A percentile compares a stretch with the other conserved stretches of the same genome.
phyloP scores from a whole-genome alignment of 2,329 filamentous ascomycete species.

The Fusarium palustre region DNA sequence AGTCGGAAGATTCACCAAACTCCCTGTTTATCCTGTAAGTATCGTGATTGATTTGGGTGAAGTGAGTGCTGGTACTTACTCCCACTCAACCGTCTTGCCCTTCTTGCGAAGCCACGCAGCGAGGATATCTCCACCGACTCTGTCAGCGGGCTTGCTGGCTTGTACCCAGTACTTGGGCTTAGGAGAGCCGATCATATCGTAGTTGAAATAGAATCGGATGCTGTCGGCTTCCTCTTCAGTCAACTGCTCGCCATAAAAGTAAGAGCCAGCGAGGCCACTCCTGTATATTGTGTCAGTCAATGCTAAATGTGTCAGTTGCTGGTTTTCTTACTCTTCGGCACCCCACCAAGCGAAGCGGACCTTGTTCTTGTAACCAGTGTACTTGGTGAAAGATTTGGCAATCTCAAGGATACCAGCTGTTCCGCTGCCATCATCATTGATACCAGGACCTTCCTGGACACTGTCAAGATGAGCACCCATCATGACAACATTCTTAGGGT shows the following conservation, averaged over 20 bases:
- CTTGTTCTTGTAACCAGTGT: constrained; percentile 57
- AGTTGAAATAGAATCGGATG: constrained; percentile 76
- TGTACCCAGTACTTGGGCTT: constrained; percentile 56
- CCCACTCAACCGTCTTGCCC: constrained; percentile 51
- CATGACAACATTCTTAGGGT: constrained; percentile 57
- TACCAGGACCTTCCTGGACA: constrained; percentile 55
- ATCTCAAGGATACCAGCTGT: constrained; percentile 55
- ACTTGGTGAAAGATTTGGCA: constrained; percentile 52
- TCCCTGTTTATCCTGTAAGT: constrained; percentile 38
- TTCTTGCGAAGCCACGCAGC: constrained; percentile 52
- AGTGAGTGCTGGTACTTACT: constrained; percentile 31
- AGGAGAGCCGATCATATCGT: constrained; percentile 73
- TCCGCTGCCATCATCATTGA: constrained; percentile 58
- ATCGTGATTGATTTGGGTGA: fast-evolving
- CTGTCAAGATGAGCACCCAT: constrained; percentile 57
- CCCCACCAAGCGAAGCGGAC: constrained; percentile 59
- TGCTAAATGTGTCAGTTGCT: fast-evolving
- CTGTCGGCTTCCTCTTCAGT: constrained; percentile 58
- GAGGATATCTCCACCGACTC: constrained; percentile 51
- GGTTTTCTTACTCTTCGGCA: constrained; percentile 53
- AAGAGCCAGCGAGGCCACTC: constrained; percentile 58
- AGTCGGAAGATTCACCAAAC: constrained; percentile 56
- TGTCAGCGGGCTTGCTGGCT: constrained; percentile 55
- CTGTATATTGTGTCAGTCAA: constrained; percentile 39
- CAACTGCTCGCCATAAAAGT: constrained; percentile 55